phyloP scores from a whole-genome alignment of 2,329 filamentous ascomycete species.

The Aureobasidium sp. region DNA sequence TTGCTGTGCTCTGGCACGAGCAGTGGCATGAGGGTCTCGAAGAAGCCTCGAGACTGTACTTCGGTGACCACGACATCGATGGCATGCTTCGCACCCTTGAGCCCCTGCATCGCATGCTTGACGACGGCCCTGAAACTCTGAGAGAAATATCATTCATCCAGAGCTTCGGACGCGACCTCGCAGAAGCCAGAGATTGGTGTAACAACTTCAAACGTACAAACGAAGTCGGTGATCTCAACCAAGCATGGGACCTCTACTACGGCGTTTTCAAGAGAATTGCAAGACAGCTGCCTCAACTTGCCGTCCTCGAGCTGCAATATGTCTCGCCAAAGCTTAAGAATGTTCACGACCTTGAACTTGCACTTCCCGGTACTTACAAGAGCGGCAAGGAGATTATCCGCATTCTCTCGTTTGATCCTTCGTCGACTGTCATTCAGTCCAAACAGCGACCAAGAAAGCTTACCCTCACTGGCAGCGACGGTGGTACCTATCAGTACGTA shows the following conservation, averaged over 20 bases:
- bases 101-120: slow-evolving; percentile 80
- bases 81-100: slow-evolving; percentile 92
- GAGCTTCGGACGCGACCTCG: slow-evolving; percentile 89
- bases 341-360: slow-evolving; percentile 78
- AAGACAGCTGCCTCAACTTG: slow-evolving; percentile 86
- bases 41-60: slow-evolving; percentile 93
- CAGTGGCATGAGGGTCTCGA: slow-evolving; percentile 98
- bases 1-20: slow-evolving; percentile 97
- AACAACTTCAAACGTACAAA: slow-evolving; percentile 81
- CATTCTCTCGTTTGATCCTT: slow-evolving; percentile 84
- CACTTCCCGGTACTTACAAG: slow-evolving; percentile 90
- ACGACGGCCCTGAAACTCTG: slow-evolving; percentile 74
- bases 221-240: slow-evolving; percentile 90
- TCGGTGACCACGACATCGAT: slow-evolving; percentile 93
- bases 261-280: slow-evolving; percentile 95
- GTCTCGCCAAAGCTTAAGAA: slow-evolving; percentile 90
- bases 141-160: slow-evolving; percentile 96
- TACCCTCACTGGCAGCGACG: slow-evolving; percentile 81
- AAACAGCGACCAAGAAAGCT: slow-evolving; percentile 94
- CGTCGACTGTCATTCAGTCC: slow-evolving; percentile 86
- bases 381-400: slow-evolving; percentile 72
- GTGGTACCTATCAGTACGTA: slow-evolving; percentile 75
- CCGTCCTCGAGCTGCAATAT: slow-evolving; percentile 88
- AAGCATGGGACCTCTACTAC: slow-evolving; percentile 99
- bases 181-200: slow-evolving; percentile 94